phyloP scores from a whole-genome alignment of 2,329 filamentous ascomycete species.

The Elsinoe ampelina region DNA sequence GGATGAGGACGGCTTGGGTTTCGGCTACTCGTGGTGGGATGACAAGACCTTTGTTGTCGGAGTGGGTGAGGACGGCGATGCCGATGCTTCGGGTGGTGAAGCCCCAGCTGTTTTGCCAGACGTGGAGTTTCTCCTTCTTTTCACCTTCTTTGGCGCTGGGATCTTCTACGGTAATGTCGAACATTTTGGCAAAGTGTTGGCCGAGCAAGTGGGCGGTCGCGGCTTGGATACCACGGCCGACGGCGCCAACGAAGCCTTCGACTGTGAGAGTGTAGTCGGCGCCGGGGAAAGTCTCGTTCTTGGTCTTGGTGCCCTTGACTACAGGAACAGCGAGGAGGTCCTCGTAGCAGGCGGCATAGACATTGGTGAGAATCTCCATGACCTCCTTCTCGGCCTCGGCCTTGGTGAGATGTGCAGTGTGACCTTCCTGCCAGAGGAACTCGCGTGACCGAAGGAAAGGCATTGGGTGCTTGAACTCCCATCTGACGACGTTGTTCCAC shows the following conservation, averaged over 20 bases:
- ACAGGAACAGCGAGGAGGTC: conserved; percentile 90
- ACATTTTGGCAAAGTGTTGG: conserved; percentile 99
- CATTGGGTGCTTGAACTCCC: conserved; percentile 90
- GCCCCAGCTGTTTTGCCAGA: conserved; percentile 99
- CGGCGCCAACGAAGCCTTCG: conserved; percentile 92
- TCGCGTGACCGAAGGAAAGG: conserved; percentile 85
- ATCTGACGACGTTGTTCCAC: conserved; percentile 92
- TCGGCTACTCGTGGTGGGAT: conserved; percentile 85
- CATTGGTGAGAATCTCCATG: conserved; percentile 72
- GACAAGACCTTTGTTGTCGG: conserved; percentile 90
- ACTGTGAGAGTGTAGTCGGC: conserved; percentile 95
- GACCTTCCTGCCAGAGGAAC: conserved; percentile 97
- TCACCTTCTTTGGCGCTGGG: conserved; percentile 59
- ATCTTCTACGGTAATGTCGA: conserved; percentile 94
- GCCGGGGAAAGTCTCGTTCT: conserved; percentile 96
- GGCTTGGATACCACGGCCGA: conserved; percentile 92
- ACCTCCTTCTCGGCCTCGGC: conserved; percentile 76
- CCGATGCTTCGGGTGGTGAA: conserved; percentile 94
- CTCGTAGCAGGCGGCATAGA: conserved; percentile 87
- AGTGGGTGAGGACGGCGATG: conserved; percentile 98
- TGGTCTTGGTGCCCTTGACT: conserved; percentile 87
- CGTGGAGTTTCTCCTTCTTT: conserved; percentile 69
- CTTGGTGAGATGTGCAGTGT: conserved; percentile 83
- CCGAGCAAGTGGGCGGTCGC: conserved; percentile 90
- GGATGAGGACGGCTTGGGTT: conserved; percentile 76